Evolutionary conservation across 2,329 filamentous ascomycete genomes (phyloP).

Genomic region (Cyphellophora attinorum): DNA sequence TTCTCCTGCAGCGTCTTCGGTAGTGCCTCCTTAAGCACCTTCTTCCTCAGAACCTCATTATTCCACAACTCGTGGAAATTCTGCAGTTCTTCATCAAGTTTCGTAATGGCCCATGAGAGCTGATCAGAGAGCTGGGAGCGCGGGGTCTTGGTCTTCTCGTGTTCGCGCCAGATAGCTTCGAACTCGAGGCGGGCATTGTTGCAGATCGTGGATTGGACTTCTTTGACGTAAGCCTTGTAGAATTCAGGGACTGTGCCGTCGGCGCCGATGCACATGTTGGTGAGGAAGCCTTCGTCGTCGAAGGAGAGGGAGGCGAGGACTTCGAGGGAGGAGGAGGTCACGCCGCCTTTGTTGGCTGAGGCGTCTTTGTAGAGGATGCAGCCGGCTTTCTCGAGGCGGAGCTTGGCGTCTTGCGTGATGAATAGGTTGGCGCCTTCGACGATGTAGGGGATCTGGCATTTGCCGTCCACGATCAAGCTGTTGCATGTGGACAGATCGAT

Average conservation of each 20-base stretch:
- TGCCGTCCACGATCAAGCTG: constrained; percentile 84
- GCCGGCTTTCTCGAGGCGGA: constrained; percentile 88
- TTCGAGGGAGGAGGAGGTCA: constrained; percentile 93
- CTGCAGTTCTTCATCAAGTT: constrained; percentile 91
- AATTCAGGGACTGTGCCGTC: constrained; percentile 75
- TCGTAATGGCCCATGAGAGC: constrained; percentile 87
- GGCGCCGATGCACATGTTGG: constrained; percentile 84
- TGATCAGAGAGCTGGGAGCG: constrained; percentile 86
- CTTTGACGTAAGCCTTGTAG: constrained; percentile 85
- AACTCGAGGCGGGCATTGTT: constrained; percentile 91
- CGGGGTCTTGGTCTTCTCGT: constrained; percentile 67
- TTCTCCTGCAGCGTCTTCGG: constrained; percentile 75
- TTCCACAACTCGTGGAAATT: constrained; percentile 77
- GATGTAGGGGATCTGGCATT: constrained; percentile 80
- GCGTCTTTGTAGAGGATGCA: constrained; percentile 96
- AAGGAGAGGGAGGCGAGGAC: constrained; percentile 92
- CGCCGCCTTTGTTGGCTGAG: constrained; percentile 95
- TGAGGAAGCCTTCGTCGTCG: constrained; percentile 75
- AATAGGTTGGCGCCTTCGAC: constrained; percentile 98
- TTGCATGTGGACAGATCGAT: constrained; percentile 84
- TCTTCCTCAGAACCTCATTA: constrained; percentile 65
- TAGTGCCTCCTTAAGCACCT: constrained; percentile 74
- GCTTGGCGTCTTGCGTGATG: constrained; percentile 96
- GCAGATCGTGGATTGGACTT: constrained; percentile 83
- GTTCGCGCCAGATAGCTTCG: constrained; percentile 95